Conservation (phyloP, 2,329 filamentous ascomycete genomes). For the Aspergillus transmontanensis region DNA sequence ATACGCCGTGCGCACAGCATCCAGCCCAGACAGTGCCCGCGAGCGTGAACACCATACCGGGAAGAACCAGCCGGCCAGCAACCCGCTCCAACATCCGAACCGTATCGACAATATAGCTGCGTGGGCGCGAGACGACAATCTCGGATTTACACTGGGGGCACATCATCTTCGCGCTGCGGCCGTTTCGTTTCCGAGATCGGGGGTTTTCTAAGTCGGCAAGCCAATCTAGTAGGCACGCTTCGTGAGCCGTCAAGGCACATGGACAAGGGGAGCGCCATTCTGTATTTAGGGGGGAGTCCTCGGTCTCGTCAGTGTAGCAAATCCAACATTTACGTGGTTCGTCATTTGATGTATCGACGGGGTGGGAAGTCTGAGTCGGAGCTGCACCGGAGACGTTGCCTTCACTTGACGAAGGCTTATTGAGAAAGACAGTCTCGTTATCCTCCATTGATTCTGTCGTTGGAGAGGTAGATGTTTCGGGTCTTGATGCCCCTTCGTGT, state of each 20-base stretch:
- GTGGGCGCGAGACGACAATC: conserved; percentile 75
- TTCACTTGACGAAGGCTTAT: conserved; percentile 23
- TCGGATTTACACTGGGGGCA: conserved; percentile 89
- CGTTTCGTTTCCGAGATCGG: conserved; percentile 52
- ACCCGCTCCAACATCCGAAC: conserved; percentile 61
- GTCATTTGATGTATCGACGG: conserved; percentile 19
- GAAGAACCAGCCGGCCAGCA: conserved; percentile 63
- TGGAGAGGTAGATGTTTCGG: conserved; percentile 8
- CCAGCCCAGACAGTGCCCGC: conserved; percentile 54
- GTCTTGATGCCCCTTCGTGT: conserved; percentile 15
- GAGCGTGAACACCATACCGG: conserved; percentile 60
- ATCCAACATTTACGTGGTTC: conserved; percentile 66
- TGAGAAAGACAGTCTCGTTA: conserved; percentile 35
- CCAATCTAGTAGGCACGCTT: conserved; percentile 87
- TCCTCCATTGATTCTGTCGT: conserved; percentile 26
- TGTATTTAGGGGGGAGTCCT: conserved; percentile 60
- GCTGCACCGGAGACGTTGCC: conserved; percentile 21
- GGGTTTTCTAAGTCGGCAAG: conserved; percentile 82
- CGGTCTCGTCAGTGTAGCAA: conserved; percentile 67
- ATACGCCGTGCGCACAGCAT: conserved; percentile 61
- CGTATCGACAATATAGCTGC: conserved; percentile 70
- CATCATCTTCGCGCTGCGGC: conserved; percentile 62
- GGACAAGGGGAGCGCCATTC: conserved; percentile 87
- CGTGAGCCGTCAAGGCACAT: conserved; percentile 88
- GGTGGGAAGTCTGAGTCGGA: conserved; percentile 15